A percentile compares a stretch with the other conserved stretches of the same genome.
phyloP scores from a whole-genome alignment of 306 rosid genomes.

The Malus asiatica region DNA sequence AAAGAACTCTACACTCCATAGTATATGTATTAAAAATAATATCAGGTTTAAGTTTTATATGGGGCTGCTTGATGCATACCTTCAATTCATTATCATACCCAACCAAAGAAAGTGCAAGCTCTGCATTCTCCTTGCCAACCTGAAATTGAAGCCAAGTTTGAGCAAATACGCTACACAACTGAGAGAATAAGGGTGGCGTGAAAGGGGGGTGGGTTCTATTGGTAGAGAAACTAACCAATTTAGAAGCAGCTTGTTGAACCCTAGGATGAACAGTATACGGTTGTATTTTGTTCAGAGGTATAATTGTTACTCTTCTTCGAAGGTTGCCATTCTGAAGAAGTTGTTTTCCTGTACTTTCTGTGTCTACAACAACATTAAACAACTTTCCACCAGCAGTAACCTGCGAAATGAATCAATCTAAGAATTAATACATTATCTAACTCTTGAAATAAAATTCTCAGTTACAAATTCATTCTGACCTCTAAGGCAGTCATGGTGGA shows the following conservation, averaged over 20 bases:
- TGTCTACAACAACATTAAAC: constrained; percentile 87
- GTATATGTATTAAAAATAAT: neutral
- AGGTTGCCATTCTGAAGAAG: constrained; percentile 84
- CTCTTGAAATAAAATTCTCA: neutral
- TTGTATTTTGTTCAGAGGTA: constrained; percentile 92
- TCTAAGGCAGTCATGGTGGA: constrained; percentile 87
- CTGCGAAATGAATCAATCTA: constrained; percentile 30
- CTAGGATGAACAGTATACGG: constrained; percentile 39
- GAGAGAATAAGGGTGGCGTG: too few species aligned
- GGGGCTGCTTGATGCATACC: constrained; percentile 34
- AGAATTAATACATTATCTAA: constrained; percentile 4
- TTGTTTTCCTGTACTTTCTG: constrained; percentile 82
- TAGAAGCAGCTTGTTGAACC: constrained; percentile 60
- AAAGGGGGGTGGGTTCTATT: neutral
- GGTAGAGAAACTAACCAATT: constrained; percentile 49
- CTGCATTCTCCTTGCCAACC: constrained; percentile 90
- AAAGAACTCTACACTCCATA: neutral
- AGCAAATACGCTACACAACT: constrained; percentile 1
- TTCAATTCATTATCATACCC: constrained; percentile 75
- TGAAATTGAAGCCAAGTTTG: constrained; percentile 27
- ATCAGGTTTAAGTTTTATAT: neutral
- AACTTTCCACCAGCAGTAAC: constrained; percentile 95
- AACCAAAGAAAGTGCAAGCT: constrained; percentile 83
- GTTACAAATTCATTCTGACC: constrained; percentile 39
- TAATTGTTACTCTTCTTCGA: constrained; percentile 87